Conservation (phyloP, 768 basidiomycete species). For the Agaricus subrufescens region DNA sequence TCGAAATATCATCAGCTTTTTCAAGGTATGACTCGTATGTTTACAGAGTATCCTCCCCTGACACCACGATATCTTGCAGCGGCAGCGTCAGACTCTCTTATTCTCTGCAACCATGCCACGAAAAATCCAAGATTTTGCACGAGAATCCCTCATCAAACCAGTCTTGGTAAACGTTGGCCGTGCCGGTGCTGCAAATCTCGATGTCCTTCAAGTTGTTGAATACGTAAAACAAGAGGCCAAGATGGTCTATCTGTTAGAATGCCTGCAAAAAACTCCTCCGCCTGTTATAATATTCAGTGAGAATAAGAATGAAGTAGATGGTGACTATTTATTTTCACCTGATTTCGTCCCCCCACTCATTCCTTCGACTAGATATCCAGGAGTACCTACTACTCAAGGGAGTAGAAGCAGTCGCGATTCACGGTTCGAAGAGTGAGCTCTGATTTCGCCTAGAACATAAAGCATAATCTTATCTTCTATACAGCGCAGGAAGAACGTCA, state of each 20-base stretch:
- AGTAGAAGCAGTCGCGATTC: slow-evolving; percentile 97
- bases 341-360: background rate
- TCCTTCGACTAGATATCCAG: slow-evolving; percentile 74
- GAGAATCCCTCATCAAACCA: slow-evolving; percentile 91
- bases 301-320: slow-evolving; percentile 99
- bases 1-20: slow-evolving; percentile 98
- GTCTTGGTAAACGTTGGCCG: slow-evolving; percentile 96
- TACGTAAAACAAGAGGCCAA: slow-evolving; percentile 99
- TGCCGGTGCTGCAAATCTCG: slow-evolving; percentile 95
- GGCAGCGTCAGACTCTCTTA: slow-evolving; percentile 92
- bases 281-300: slow-evolving; percentile 98
- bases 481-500: slow-evolving; percentile 97
- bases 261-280: slow-evolving; percentile 96
- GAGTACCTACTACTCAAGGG: slow-evolving; percentile 96
- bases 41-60: background rate
- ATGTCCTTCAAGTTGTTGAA: slow-evolving; percentile 94
- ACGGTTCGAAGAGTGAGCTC: slow-evolving; percentile 88
- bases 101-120: slow-evolving; percentile 99
- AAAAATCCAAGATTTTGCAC: slow-evolving; percentile 98
- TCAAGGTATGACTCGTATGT: slow-evolving; percentile 60
- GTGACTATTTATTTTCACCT: slow-evolving; percentile 35
- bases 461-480: background rate
- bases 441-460: background rate
- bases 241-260: slow-evolving; percentile 98
- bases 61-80: slow-evolving; percentile 34